A percentile compares a stretch with the other conserved stretches of the same genome.
Evolutionary conservation across 176 grass and related monocot genomes (phyloP).

Genomic region (Musa itinerans): DNA sequence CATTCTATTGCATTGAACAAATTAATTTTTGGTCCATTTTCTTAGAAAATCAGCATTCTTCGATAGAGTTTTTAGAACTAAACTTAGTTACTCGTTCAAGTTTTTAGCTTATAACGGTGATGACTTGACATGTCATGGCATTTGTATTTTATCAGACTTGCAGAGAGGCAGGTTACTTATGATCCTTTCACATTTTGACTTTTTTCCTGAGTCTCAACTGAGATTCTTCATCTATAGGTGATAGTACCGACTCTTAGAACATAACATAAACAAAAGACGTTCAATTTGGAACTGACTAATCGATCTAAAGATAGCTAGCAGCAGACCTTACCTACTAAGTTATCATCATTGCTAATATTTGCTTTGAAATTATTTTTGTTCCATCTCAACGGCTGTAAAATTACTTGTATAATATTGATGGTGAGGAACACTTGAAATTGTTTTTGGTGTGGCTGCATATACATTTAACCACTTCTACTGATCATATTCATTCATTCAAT

Average conservation of each 20-base stretch:
- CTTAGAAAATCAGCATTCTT: too few relatives aligned
- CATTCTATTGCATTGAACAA: background rate
- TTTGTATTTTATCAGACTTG: background rate
- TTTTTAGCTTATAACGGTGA: background rate
- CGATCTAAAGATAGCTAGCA: background rate
- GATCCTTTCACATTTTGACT: background rate
- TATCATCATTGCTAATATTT: background rate
- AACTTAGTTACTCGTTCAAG: background rate
- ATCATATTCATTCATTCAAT: background rate
- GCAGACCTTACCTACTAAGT: background rate
- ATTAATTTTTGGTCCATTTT: too few relatives aligned
- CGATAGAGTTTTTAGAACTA: too few relatives aligned
- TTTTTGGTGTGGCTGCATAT: conserved; percentile 5
- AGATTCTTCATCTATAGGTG: background rate
- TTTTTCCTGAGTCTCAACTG: background rate
- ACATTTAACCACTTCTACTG: conserved; percentile 1
- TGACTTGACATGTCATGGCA: background rate
- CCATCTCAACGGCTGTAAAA: background rate
- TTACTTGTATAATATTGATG: background rate
- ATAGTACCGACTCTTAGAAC: background rate
- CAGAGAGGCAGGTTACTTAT: background rate
- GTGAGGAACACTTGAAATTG: background rate
- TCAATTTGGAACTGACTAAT: background rate
- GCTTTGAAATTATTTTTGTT: background rate
- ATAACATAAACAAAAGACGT: background rate